phyloP scores from a whole-genome alignment of 768 basidiomycete genomes.

The Leccinum pellstonianum region DNA sequence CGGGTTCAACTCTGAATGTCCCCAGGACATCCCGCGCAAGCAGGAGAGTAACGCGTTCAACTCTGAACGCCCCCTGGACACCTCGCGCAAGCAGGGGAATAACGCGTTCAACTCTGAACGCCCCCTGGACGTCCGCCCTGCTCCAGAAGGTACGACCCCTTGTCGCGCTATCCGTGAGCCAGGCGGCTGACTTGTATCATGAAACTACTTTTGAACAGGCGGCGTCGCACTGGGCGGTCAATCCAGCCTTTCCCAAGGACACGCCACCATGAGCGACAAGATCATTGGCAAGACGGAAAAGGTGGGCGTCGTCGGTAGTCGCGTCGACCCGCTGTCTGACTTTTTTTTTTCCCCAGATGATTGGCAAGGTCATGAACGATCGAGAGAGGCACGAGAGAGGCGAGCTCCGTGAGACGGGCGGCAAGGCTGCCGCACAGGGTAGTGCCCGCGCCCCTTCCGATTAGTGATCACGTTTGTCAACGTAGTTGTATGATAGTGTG shows the following conservation, averaged over 20 bases:
- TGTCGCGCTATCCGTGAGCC: not conserved
- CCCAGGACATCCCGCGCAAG: conserved; percentile 6
- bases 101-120: conserved; percentile 34
- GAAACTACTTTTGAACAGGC: conserved; percentile 5
- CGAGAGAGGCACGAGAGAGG: conserved; percentile 56
- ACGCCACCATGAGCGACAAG: conserved; percentile 50
- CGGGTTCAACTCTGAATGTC: conserved; percentile 34
- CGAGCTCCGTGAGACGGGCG: conserved; percentile 52
- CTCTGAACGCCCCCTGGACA: conserved; percentile 26
- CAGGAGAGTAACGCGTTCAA: conserved; percentile 29
- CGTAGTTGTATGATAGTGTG: not conserved
- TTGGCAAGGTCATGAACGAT: conserved; percentile 48
- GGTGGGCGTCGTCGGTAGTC: conserved; percentile 30
- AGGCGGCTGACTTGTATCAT: not conserved
- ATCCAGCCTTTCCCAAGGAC: conserved; percentile 30
- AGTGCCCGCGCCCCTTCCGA: conserved; percentile 44
- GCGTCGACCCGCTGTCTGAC: conserved; percentile 1
- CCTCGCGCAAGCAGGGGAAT: conserved; percentile 1
- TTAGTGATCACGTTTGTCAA: conserved; percentile 11
- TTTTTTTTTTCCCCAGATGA: conserved; percentile 33
- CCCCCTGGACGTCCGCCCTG: conserved; percentile 39
- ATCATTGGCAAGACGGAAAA: conserved; percentile 59
- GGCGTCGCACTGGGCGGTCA: conserved; percentile 30
- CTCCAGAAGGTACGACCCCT: conserved; percentile 28
- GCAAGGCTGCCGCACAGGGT: conserved; percentile 45